Base-by-base conservation (phyloP, 2,329 filamentous ascomycete species). In the Fusarium algeriense region DNA sequence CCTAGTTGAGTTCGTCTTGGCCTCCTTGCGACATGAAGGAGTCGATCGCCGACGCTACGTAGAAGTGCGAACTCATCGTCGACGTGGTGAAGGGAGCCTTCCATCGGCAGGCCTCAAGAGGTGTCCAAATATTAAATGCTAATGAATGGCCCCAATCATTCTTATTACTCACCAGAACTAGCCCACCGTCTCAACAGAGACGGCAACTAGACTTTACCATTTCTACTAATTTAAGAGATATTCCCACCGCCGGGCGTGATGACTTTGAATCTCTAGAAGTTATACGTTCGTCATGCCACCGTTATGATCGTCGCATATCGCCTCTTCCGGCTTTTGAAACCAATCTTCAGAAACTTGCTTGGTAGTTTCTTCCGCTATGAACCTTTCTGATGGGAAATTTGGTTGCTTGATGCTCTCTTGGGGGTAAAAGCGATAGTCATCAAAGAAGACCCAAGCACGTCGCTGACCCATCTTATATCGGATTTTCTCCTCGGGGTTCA, bases 401-500 rank as follows among this genome's bases (percentile, higher is more conserved):
- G 49, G 58, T 7, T 32, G 40, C 12, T 46, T 40, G 2, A 2
- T 40, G 35, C 19, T 48, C 14, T 57, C 52, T 23, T 48, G 9
- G 0, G 52, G 43, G 28, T 61, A 61, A 20, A 61, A 35, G 19
- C 52, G 52, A 10, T 1, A 13, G 20, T 37, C 19, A 6, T 61
- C 43, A 35, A 61, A 57, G 19, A 61, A 61, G 4, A 37, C 35
- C 52, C 52, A 61, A 35, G 52, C 59, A 15, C 59, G 43, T 7
- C 41, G 35, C 43, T 61, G 35, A 9, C 41, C 20, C 4, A 61
- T 30, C 43, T 30, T 35, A 30, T 44, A 23, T 17, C 12, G 11
- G 40, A 48, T 46, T 23, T 9, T 5, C 15, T 19, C 23, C 0
- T 15, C 1, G 2, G 38, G 40, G 17, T 35, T 26, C 14, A 55